Evolutionary conservation across 2,329 filamentous ascomycete species (phyloP), one percentile per base, ranked within the genome.

Genomic region (Parafenestella ontariensis): DNA sequence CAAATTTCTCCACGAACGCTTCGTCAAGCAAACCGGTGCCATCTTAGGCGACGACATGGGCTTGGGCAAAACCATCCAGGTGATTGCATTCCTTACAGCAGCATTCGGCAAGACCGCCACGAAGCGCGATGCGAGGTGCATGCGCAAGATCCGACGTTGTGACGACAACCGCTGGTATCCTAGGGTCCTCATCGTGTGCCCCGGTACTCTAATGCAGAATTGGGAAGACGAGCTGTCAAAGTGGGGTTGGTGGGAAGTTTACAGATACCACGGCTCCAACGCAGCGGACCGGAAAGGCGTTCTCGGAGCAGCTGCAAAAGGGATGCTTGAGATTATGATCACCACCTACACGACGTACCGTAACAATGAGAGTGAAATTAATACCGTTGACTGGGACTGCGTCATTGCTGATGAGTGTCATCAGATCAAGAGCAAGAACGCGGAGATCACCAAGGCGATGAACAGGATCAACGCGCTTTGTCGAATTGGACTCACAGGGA

Each of bases 1-100:
- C 13, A 83, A 85, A 28, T 98, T 97, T 67, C 81, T 99, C 7
- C 93, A 98, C 71, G 85, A 91, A 55, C 84, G 91, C 20, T 98
- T 98, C 70, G 89, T 97, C 3, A 94, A 91, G 62, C 95, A 99
- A 69, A 89, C 89, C 64, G 95, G 95, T 1, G 92, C 90, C 1
- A 90, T 99, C 20, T 82, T 99, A 0, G 93, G 94, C 3, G 95
- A 99, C 70, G 95, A 99, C 69, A 99, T 99, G 95, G 95, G 95
- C 18, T 77, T 99, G 28, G 95, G 95, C 0, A 99, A 99, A 76
- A 99, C 95, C 0, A 91, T 99, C 2, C 95, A 99, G 74, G 91
- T 99, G 23, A 95, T 92, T 52, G 90, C 93, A 0, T 98, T 99
- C 62, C 80, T 99, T 20, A 91, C 92, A 0, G 92, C 88, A 1